A percentile compares a stretch with the other conserved stretches of the same genome.
Conservation (phyloP, 495 filamentous ascomycete genomes). For the Melanomma pulvis-pyrius region DNA sequence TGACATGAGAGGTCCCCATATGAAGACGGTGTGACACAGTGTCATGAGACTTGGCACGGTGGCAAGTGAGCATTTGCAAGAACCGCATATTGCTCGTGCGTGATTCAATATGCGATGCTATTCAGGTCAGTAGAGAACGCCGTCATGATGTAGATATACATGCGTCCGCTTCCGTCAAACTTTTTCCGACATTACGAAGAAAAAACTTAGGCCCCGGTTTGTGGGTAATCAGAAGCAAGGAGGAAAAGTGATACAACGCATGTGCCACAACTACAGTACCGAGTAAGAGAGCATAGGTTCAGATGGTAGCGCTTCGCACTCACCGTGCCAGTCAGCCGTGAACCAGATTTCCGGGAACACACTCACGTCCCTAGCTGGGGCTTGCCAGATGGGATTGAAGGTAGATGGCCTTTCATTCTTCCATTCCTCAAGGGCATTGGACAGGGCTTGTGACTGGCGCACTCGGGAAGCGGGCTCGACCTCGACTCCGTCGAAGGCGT, state of each 20-base stretch:
- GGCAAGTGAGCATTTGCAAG: constrained; percentile 9
- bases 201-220: constrained; percentile 13
- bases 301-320: background rate
- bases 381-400: constrained; percentile 9
- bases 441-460: constrained; percentile 3
- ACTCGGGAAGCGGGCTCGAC: background rate
- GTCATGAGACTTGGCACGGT: constrained; percentile 7
- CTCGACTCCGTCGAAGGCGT: constrained; percentile 2
- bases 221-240: constrained; percentile 21
- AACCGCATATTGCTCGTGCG: constrained; percentile 13
- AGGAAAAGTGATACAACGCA: constrained; percentile 21
- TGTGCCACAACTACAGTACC: constrained; percentile 17
- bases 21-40: constrained; percentile 21
- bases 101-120: constrained; percentile 12
- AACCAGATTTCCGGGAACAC: constrained; percentile 9
- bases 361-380: background rate
- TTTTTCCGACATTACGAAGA: background rate
- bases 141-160: background rate
- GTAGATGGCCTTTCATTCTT: constrained; percentile 1
- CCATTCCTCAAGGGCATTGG: background rate
- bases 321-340: constrained; percentile 14
- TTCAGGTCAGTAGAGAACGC: background rate
- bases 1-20: constrained; percentile 14
- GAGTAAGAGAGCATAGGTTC: background rate
- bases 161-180: constrained; percentile 1